Percentiles rank a stretch among this genome's conserved stretches.
Evolutionary conservation across 768 basidiomycete genomes (phyloP).

Genomic region (Lepiota brunneoincarnata): DNA sequence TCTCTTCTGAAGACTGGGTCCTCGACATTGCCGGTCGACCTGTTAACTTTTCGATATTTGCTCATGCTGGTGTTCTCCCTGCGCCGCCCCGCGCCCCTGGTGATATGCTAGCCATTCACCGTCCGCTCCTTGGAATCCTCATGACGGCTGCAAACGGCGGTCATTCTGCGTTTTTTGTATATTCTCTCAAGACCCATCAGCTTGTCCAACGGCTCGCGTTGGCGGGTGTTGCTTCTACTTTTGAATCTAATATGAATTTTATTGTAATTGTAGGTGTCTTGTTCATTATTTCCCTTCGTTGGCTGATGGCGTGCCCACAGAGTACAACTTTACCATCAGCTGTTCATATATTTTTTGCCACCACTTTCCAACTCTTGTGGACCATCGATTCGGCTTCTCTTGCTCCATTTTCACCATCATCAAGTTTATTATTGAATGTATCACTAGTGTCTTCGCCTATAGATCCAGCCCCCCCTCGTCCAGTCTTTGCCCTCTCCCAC

Average conservation of each 20-base stretch:
- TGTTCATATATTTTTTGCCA: conserved; percentile 56
- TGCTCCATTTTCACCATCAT: conserved; percentile 39
- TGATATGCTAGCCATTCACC: conserved; percentile 1
- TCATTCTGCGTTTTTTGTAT: conserved; percentile 22
- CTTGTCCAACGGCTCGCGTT: conserved; percentile 47
- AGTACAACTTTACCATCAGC: conserved; percentile 53
- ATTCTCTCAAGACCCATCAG: conserved; percentile 37
- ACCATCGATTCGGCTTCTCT: conserved; percentile 47
- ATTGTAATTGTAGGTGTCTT: conserved; percentile 53
- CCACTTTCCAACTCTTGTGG: conserved; percentile 48
- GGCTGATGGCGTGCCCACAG: conserved; percentile 29
- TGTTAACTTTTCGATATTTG: conserved; percentile 10
- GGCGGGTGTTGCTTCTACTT: conserved; percentile 37
- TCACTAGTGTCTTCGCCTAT: conserved; percentile 7
- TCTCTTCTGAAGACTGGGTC: conserved; percentile 16
- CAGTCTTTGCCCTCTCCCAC: conserved; percentile 58
- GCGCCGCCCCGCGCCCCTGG: conserved; percentile 14
- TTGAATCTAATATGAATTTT: conserved; percentile 45
- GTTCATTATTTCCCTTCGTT: background rate
- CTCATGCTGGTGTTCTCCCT: conserved; percentile 41
- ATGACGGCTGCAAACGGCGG: conserved; percentile 14
- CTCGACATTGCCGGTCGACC: background rate
- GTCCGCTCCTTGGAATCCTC: conserved; percentile 14
- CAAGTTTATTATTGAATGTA: conserved; percentile 16
- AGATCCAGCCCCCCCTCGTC: conserved; percentile 24